Evolutionary conservation across 2,329 filamentous ascomycete species (phyloP), one percentile per base, ranked within the genome.

Genomic region (Whalleya microplaca): DNA sequence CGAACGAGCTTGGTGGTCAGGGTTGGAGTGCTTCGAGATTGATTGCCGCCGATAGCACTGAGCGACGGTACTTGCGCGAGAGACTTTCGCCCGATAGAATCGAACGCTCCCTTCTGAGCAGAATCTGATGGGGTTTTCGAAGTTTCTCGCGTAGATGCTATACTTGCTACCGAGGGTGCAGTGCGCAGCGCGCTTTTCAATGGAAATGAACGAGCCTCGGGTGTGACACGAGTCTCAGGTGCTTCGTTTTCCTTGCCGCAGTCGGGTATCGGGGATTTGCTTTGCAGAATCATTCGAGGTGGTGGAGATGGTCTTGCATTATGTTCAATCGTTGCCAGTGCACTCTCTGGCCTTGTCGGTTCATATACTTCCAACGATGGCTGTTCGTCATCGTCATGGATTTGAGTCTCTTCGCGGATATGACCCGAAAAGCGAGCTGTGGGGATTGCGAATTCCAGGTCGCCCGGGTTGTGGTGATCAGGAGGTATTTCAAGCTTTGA

Each of bases 341-440:
- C 45, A 6, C 52, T 54, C 1, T 54, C 50, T 12, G 58, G 48
- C 23, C 59, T 51, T 44, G 55, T 62, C 44, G 46, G 58, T 16
- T 42, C 53, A 45, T 62, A 64, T n/a, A 62, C 58, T 44, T 60
- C 50, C 12, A 64, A 41, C 16, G 29, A 43, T 27, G 47, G 29
- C 8, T 53, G 41, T 16, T 74, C 72, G 12, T 74, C 69, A 14
- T 74, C 75, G 6, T 77, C 76, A 48, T 60, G 58, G 9, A 83
- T 81, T 42, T 84, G 80, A 1, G 82, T 79, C 8, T 68, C 64
- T 65, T 84, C 81, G 41, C 80, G 74, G 18, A 82, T 66, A 62
- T 84, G 81, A 0, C 78, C 72, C 18, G 68, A 61, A 1, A 45
- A 32, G 3, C 51, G 59, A 9, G 67, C 64, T 2, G 64, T 64